Percentiles rank a stretch among this genome's conserved stretches.
These are phyloP conservation scores for Herpotrichia juniperi DNA, from an alignment of 2,329 filamentous ascomycete genomes.

Conservation along the genomic window DNA sequence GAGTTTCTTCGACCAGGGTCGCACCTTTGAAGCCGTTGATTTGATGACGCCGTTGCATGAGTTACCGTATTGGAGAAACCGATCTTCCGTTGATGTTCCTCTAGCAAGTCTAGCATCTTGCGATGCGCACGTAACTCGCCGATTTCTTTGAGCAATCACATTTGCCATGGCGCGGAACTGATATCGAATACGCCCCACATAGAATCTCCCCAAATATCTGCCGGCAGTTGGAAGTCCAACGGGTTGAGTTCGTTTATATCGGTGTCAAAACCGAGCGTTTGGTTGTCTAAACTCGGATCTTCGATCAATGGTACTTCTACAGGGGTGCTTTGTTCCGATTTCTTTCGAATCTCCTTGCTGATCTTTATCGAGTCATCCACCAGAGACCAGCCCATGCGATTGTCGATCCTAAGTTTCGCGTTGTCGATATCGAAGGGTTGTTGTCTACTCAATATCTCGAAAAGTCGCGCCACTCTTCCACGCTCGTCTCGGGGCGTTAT, in stretches of 20 bases:
- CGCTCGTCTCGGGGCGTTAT: constrained; percentile 17
- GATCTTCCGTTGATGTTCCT: too few relatives aligned
- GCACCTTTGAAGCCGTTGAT: constrained; percentile 13
- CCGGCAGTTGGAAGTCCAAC: constrained; percentile 24
- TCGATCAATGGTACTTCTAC: not conserved
- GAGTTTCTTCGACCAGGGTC: constrained; percentile 31
- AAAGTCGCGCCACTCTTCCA: constrained; percentile 15
- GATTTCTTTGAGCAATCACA: too few relatives aligned
- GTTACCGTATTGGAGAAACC: too few relatives aligned
- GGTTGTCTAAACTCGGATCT: not conserved
- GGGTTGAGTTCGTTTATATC: constrained; percentile 11
- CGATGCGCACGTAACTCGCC: too few relatives aligned
- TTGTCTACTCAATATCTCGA: constrained; percentile 23
- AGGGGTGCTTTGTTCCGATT: not conserved
- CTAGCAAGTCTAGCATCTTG: too few relatives aligned
- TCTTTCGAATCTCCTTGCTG: constrained; percentile 20
- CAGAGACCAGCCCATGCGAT: constrained; percentile 26
- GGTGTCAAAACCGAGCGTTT: not conserved
- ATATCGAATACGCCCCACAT: constrained; percentile 30
- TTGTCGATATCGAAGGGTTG: constrained; percentile 22
- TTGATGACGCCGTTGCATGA: not conserved
- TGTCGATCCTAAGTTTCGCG: constrained; percentile 21
- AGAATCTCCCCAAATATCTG: constrained; percentile 29
- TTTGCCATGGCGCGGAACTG: not conserved
- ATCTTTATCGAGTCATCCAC: constrained; percentile 25